phyloP scores from a whole-genome alignment of 768 basidiomycete species.

The Rhodotorula diobovata region DNA sequence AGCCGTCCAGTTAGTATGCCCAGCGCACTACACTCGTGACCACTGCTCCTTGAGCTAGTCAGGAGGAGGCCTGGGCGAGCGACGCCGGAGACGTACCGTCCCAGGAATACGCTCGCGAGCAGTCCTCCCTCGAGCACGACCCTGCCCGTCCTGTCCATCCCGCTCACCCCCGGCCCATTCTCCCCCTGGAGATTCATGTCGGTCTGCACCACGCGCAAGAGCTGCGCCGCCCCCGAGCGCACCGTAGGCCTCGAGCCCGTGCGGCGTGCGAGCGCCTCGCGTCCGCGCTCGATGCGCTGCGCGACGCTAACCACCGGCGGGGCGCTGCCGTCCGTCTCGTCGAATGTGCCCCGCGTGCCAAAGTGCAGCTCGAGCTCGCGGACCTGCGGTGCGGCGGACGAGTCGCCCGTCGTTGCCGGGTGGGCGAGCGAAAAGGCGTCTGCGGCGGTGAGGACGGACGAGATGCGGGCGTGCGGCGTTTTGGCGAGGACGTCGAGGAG shows the following conservation, averaged over 20 bases:
- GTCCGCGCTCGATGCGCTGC: not conserved
- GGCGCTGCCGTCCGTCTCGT: not conserved
- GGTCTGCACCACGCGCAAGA: constrained; percentile 2
- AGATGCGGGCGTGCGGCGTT: not conserved
- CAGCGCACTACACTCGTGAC: not conserved
- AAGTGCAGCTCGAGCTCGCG: constrained; percentile 12
- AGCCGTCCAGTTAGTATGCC: too few relatives aligned
- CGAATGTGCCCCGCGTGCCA: not conserved
- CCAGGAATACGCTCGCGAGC: constrained; percentile 18
- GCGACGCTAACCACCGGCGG: not conserved
- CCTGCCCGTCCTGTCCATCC: not conserved
- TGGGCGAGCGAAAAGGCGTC: constrained; percentile 1
- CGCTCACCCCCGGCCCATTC: not conserved
- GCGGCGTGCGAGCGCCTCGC: not conserved
- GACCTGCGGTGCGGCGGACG: not conserved
- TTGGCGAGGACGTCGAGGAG: not conserved
- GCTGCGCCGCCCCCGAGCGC: not conserved
- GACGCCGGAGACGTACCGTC: not conserved
- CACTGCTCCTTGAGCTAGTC: too few relatives aligned
- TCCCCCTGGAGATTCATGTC: not conserved
- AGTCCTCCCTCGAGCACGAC: constrained; percentile 16
- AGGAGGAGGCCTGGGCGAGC: too few relatives aligned
- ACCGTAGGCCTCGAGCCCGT: not conserved
- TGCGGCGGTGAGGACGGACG: constrained; percentile 1
- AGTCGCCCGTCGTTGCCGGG: not conserved